phyloP scores from a whole-genome alignment of 2,329 filamentous ascomycete genomes.

The Pseudogymnoascus sp. region DNA sequence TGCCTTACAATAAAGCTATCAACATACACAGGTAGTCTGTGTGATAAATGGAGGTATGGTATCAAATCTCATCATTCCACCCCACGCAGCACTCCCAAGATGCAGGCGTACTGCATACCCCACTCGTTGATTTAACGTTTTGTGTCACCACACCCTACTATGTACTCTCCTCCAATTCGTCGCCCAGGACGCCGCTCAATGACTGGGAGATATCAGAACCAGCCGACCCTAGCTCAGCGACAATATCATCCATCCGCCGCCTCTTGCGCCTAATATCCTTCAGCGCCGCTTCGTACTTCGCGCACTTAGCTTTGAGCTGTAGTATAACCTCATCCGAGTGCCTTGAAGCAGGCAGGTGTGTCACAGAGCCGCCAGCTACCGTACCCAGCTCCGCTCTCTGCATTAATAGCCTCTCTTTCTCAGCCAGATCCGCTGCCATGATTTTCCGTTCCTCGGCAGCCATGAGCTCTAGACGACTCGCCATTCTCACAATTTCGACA shows the following conservation, averaged over 20 bases:
- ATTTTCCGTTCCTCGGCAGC: conserved; percentile 51
- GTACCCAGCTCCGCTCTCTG: not conserved
- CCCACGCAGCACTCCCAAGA: not conserved
- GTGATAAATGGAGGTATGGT: not conserved
- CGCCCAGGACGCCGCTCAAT: not conserved
- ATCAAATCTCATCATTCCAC: not conserved
- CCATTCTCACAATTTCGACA: conserved; percentile 28
- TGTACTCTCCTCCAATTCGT: not conserved
- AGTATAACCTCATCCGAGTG: not conserved
- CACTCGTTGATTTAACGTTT: not conserved
- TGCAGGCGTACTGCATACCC: not conserved
- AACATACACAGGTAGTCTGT: not conserved
- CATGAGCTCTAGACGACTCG: conserved; percentile 26
- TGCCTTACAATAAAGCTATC: not conserved
- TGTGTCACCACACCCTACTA: not conserved
- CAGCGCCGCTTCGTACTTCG: not conserved
- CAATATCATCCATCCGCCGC: conserved; percentile 5
- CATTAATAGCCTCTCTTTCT: not conserved
- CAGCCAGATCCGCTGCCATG: not conserved
- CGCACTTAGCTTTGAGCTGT: not conserved
- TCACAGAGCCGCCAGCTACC: not conserved
- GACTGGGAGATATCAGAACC: not conserved
- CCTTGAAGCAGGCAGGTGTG: not conserved
- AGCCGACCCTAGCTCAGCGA: not conserved
- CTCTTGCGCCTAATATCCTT: not conserved